phyloP scores from a whole-genome alignment of 129 eudicot genomes.

The Chrysanthemum seticuspe region DNA sequence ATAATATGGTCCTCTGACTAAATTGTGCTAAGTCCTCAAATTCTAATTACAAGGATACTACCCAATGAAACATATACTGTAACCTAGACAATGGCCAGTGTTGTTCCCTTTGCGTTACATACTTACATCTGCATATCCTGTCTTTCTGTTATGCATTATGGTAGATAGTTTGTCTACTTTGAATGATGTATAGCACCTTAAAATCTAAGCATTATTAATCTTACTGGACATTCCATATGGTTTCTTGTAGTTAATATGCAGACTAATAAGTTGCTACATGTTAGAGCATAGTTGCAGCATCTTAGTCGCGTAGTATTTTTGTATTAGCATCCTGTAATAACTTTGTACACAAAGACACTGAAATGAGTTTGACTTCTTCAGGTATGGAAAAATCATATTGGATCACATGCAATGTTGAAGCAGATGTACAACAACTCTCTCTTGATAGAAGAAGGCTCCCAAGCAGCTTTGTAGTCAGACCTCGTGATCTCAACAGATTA shows the following conservation, averaged over 20 bases:
- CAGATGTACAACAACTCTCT: slow-evolving; percentile 90
- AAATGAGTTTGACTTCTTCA: slow-evolving; percentile 27
- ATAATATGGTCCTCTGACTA: too few species aligned
- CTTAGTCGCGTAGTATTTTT: neutral
- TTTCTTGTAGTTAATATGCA: neutral
- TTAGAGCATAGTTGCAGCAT: neutral
- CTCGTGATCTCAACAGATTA: slow-evolving; percentile 90
- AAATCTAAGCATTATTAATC: neutral
- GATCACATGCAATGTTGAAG: slow-evolving; percentile 95
- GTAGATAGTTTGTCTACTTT: neutral
- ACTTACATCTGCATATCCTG: neutral
- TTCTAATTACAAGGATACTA: too few species aligned
- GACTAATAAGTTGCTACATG: too few species aligned
- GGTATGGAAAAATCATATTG: slow-evolving; percentile 91
- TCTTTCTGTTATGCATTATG: neutral
- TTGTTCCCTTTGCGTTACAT: too few species aligned
- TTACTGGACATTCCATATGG: neutral
- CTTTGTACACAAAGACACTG: neutral
- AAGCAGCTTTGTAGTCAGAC: slow-evolving; percentile 86
- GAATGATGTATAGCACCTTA: neutral
- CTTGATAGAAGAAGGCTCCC: slow-evolving; percentile 84
- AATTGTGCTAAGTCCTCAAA: too few species aligned
- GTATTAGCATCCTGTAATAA: neutral
- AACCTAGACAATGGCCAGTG: too few species aligned
- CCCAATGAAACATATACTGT: too few species aligned